Evolutionary conservation across 106 monocot genomes (phyloP), one percentile per base, ranked within the genome.

Genomic region (Agapanthus africanus): DNA sequence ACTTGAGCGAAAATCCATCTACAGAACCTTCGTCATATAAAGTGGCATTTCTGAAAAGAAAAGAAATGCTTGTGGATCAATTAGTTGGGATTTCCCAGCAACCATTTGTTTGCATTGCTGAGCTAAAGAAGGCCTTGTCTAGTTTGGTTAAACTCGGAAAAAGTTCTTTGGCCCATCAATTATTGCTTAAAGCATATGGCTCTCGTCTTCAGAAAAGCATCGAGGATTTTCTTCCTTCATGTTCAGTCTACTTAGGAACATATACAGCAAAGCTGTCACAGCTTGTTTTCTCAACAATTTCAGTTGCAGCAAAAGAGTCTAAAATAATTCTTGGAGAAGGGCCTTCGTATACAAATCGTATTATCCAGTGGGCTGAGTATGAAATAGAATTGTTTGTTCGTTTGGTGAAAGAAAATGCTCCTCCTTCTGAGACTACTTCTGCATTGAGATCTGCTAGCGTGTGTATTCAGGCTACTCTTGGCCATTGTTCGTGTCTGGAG

Each of bases 331-430:
- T 97, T 89, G 88, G 84, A 69, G 83, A 97, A 68, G 76, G 59
- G 31, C 66, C 84, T 40, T 56, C 73, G 33, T 87, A 84, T 74
- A 73, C 76, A 31, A 92, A 79, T 78, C 81, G 87, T 44, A 78
- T 90, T 57, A 78, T 85, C 5, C 88, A 97, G 37, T 97, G 97
- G 97, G 97, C 88, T 70, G 97, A 97, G 68, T 80, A 56, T 71
- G 82, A 97, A 77, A 87, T 97, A 51, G 97, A 92, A 67, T 73
- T 77, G 40, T 92, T 89, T 72, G 80, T 86, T 46, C 79, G 60
- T 41, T 59, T 84, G 50, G 89, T 91, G 65, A 97, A 88, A 75
- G 89, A 97, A 67, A 86, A 92, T 71, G 78, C 82, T 54, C 87
- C 89, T 63, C 32, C 69, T 56, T 23, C 80, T 37, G 97, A 92